Evolutionary conservation across 2,329 filamentous ascomycete genomes (phyloP).

Genomic region (Aureobasidium pullulans): DNA sequence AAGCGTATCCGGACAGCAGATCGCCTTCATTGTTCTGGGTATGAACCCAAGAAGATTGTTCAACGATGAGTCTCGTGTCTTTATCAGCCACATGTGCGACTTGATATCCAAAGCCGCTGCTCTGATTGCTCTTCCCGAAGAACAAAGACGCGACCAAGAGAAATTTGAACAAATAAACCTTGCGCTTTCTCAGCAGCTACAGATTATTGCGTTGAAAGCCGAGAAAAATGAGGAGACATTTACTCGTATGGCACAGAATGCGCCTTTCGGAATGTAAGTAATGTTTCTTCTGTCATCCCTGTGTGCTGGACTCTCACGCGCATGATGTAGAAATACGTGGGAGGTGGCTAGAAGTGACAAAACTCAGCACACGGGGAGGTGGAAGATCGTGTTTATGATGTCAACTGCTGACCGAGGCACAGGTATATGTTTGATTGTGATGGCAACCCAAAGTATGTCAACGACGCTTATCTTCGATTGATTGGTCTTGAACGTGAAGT

Average conservation of each 20-base stretch:
- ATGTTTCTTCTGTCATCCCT: slow-evolving; percentile 21
- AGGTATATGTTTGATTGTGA: slow-evolving; percentile 15
- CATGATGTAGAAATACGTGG: no score
- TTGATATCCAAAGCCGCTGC: slow-evolving; percentile 33
- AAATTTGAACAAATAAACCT: slow-evolving; percentile 31
- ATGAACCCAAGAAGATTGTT: slow-evolving; percentile 32
- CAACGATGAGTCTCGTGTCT: slow-evolving; percentile 32
- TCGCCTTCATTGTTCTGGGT: slow-evolving; percentile 34
- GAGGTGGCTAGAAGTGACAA: no score
- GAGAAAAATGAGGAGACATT: slow-evolving; percentile 33
- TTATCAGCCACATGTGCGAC: slow-evolving; percentile 29
- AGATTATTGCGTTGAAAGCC: slow-evolving; percentile 25
- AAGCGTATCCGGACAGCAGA: slow-evolving; percentile 26
- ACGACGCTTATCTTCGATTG: slow-evolving; percentile 34
- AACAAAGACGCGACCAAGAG: slow-evolving; percentile 22
- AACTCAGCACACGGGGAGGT: no score
- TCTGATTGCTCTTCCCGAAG: slow-evolving; percentile 23
- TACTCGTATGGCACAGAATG: slow-evolving; percentile 32
- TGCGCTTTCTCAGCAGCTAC: slow-evolving; percentile 30
- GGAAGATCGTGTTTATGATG: no score
- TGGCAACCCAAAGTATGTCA: slow-evolving; percentile 33
- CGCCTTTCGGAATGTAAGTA: slow-evolving; percentile 35
- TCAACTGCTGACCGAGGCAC: not conserved
- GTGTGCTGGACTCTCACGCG: not conserved
- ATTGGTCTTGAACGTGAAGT: slow-evolving; percentile 22